phyloP scores from a whole-genome alignment of 169 alveolate genomes.

The Toxoplasma gondii region DNA sequence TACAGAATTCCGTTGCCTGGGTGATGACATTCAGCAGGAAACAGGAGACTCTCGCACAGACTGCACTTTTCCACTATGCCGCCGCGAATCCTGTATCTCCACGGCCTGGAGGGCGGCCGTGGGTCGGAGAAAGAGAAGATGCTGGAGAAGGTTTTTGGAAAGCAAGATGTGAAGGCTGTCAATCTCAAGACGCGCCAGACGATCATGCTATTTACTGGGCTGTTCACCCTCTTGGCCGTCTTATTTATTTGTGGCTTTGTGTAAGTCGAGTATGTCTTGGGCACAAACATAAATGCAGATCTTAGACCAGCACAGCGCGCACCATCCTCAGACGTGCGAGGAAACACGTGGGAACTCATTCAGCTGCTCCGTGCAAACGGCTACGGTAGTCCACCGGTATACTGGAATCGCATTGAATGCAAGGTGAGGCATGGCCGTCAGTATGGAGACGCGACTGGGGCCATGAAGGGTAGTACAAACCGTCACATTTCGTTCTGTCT shows the following conservation, averaged over 20 bases:
- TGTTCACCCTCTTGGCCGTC: slow-evolving; percentile 36
- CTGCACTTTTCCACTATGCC: neutral
- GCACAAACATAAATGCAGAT: neutral
- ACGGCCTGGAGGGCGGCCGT: slow-evolving; percentile 68
- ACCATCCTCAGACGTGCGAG: neutral
- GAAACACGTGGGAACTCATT: neutral
- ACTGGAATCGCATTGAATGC: neutral
- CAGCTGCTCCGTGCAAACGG: neutral
- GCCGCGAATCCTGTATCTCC: slow-evolving; percentile 63
- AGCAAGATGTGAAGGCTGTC: slow-evolving; percentile 58
- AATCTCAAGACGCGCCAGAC: slow-evolving; percentile 70
- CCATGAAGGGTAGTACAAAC: neutral
- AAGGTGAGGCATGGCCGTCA: no score
- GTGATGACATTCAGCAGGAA: no score
- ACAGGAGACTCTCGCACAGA: no score
- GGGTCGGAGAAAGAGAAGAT: slow-evolving; percentile 68
- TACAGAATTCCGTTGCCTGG: no score
- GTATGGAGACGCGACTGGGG: neutral
- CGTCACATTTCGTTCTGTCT: neutral
- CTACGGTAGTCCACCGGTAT: neutral
- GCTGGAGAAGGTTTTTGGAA: slow-evolving; percentile 69
- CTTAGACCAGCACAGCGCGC: neutral
- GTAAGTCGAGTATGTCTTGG: slow-evolving; percentile 35
- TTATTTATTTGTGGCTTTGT: slow-evolving; percentile 44
- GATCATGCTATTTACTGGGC: slow-evolving; percentile 61